Evolutionary conservation across 805 yeast species (phyloP), one percentile per base, ranked within the genome.

Genomic region (Candida sphagnicola): DNA sequence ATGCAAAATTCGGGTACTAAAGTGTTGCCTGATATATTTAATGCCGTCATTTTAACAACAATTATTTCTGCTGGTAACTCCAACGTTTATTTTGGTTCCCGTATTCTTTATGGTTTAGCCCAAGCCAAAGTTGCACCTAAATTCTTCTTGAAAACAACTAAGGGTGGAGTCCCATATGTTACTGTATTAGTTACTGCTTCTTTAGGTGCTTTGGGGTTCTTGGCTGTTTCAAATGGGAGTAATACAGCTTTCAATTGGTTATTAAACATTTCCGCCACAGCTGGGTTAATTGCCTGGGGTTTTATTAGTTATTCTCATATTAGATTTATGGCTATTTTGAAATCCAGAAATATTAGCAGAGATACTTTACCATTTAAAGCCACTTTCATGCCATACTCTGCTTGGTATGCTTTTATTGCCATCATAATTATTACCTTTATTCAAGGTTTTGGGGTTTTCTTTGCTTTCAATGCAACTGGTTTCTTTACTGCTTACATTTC

Each of bases 11-110:
- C 81, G 3, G 88, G 87, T 23, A 82, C 89, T 16, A 65, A 66
- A 43, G 72, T 80, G 2, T 62, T 84, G 43, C 86, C 89, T 33
- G 72, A 77, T 53, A 79, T 84, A 39, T 79, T 84, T 61, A 84
- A 84, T 55, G 90, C 83, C n/a, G 82, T 83, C 37, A 77, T 84
- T 44, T 56, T 84, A 34, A 48, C 73, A 15, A 80, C 90, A n/a
- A 75, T 83, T 41, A 71, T 82, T 35, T 82, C 90, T 13, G 89
- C 91, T 19, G 91, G 82, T 56, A 84, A 84, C 64, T 82, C 89
- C 11, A 80, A 82, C 54, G 71, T 83, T 19, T 82, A 83, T 60
- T 78, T 80, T 47, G 82, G 87, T 31, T 82, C 89, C 3, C 70
- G 93, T 62, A 68, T 80, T 32, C 56, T 84, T 35, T 82, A 72